Percentiles rank a stretch among this genome's conserved stretches.
Evolutionary conservation across 2,329 filamentous ascomycete species (phyloP).

Genomic region (Aspergillus transmontanensis): DNA sequence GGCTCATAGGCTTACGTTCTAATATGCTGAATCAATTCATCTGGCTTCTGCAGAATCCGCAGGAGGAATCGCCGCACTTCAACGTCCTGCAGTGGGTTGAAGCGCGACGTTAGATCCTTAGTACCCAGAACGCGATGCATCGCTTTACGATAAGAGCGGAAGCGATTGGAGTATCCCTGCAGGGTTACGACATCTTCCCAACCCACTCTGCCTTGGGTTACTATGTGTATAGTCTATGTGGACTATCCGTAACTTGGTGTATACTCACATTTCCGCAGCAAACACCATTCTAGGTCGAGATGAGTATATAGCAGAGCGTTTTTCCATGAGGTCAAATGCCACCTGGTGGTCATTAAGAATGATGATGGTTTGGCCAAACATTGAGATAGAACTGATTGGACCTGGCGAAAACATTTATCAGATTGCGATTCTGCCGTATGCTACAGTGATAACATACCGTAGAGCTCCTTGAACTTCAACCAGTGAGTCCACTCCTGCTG

Average conservation of each 20-base stretch:
- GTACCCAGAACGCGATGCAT: constrained; percentile 49
- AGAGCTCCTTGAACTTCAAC: constrained; percentile 8
- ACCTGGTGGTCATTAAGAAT: constrained; percentile 34
- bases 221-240: not conserved
- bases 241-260: not conserved
- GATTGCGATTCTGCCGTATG: not conserved
- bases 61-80: constrained; percentile 49
- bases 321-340: constrained; percentile 35
- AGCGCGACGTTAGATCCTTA: constrained; percentile 40
- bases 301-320: constrained; percentile 28
- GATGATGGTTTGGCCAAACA: constrained; percentile 35
- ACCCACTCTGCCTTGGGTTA: constrained; percentile 27
- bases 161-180: constrained; percentile 38
- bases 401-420: constrained; percentile 13
- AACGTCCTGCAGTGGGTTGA: constrained; percentile 44
- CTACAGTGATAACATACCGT: not conserved
- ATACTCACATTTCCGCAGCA: constrained; percentile 38
- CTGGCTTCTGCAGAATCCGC: constrained; percentile 44
- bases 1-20: constrained; percentile 22
- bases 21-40: constrained; percentile 45
- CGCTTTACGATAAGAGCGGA: constrained; percentile 49
- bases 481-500: constrained; percentile 7
- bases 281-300: constrained; percentile 30
- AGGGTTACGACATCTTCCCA: constrained; percentile 41
- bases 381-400: constrained; percentile 37